A percentile compares a stretch with the other conserved stretches of the same genome.
Conservation (phyloP, 2,329 filamentous ascomycete genomes). For the Fusarium sp. region DNA sequence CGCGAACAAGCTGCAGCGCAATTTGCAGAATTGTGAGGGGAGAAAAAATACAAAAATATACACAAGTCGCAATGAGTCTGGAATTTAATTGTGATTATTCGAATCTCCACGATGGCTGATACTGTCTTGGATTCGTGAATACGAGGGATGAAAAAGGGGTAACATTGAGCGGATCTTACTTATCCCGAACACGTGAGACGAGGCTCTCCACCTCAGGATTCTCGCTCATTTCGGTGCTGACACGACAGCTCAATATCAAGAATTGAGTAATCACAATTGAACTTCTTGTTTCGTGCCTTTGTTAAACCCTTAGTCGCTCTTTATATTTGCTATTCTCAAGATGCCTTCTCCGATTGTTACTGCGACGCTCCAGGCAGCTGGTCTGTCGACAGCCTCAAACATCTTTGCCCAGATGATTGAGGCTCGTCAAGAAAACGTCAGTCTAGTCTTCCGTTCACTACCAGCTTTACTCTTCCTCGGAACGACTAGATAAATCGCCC, state of each 20-base stretch:
- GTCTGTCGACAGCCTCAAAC: slow-evolving; percentile 68
- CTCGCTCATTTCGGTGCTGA: slow-evolving; percentile 19
- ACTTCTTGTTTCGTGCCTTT: neutral
- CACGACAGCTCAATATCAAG: slow-evolving; percentile 3
- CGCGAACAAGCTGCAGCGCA: too few relatives aligned
- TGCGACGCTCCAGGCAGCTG: slow-evolving; percentile 68
- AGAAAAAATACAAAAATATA: too few relatives aligned
- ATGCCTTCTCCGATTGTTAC: slow-evolving; percentile 67
- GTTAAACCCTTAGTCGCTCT: neutral
- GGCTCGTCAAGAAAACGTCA: slow-evolving; percentile 62
- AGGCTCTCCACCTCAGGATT: slow-evolving; percentile 32
- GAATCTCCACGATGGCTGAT: fast-evolving
- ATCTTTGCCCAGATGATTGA: slow-evolving; percentile 69
- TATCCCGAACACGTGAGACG: slow-evolving; percentile 39
- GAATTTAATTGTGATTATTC: too few relatives aligned
- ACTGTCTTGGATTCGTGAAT: slow-evolving; percentile 12
- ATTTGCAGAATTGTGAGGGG: too few relatives aligned
- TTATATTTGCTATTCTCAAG: slow-evolving; percentile 23
- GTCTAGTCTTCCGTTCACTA: slow-evolving; percentile 30
- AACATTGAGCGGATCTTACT: slow-evolving; percentile 31
- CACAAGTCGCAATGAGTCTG: too few relatives aligned
- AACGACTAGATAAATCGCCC: neutral
- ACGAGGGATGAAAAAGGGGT: slow-evolving; percentile 21
- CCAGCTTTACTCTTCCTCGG: neutral
- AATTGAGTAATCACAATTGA: neutral